Evolutionary conservation across 257 asterid genomes (phyloP).

Genomic region (Nicotiana attenuata): DNA sequence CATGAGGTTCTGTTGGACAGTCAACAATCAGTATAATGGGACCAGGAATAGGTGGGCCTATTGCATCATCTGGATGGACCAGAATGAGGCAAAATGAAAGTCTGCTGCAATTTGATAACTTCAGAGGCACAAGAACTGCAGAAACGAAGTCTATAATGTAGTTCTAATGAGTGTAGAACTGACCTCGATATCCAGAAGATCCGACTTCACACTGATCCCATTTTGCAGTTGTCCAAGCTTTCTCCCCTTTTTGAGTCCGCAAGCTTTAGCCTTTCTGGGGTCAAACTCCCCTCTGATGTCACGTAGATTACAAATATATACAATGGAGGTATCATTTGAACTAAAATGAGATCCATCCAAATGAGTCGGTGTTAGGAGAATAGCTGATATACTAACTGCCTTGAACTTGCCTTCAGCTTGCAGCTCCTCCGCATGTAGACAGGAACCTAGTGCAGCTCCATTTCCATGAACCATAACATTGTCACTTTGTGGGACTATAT

Average conservation of each 20-base stretch:
- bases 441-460: neutral
- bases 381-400: neutral
- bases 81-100: neutral
- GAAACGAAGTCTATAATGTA: neutral
- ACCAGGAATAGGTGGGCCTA: neutral
- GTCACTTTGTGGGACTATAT: slow-evolving; percentile 54
- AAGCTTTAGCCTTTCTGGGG: neutral
- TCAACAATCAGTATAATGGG: neutral
- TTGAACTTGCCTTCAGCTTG: neutral
- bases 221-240: slow-evolving; percentile 1
- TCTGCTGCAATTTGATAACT: neutral
- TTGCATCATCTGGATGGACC: neutral
- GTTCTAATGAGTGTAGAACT: neutral
- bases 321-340: neutral
- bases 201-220: slow-evolving; percentile 6
- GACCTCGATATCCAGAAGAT: slow-evolving; percentile 1
- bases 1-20: slow-evolving; percentile 4
- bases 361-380: neutral
- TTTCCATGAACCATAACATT: slow-evolving; percentile 26
- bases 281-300: neutral
- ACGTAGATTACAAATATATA: neutral
- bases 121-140: neutral
- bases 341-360: neutral
- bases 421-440: neutral
- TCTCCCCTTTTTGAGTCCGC: neutral